Conservation (phyloP, 2,329 filamentous ascomycete genomes). For the Cadophora sp. region DNA sequence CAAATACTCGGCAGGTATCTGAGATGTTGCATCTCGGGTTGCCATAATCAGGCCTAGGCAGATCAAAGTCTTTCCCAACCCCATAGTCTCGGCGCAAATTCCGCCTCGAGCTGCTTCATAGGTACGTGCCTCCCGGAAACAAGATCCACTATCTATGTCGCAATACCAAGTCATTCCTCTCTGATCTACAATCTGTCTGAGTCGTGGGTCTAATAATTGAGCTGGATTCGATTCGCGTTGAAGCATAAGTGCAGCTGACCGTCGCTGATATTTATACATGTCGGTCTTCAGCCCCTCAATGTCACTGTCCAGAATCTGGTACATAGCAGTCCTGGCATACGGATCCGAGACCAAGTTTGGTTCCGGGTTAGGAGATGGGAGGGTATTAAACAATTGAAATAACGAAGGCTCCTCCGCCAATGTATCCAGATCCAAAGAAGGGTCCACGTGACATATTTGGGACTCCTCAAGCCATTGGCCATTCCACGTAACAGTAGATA, state of each 20-base stretch:
- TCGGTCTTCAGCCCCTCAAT: conserved; percentile 66
- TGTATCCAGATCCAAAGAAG: conserved; percentile 38
- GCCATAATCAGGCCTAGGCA: conserved; percentile 79
- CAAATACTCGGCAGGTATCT: conserved; percentile 67
- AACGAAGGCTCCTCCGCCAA: conserved; percentile 57
- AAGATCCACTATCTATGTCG: conserved; percentile 66
- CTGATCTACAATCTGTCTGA: conserved; percentile 66
- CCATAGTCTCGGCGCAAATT: conserved; percentile 83
- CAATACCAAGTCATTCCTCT: conserved; percentile 71
- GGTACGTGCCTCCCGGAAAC: conserved; percentile 69
- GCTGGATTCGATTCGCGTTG: conserved; percentile 75
- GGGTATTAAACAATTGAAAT: conserved; percentile 74
- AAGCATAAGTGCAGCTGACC: conserved; percentile 83
- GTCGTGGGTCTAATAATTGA: conserved; percentile 74
- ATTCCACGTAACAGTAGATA: conserved; percentile 61
- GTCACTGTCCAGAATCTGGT: conserved; percentile 58
- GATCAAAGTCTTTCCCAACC: conserved; percentile 86
- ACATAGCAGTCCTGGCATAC: conserved; percentile 59
- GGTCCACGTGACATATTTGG: conserved; percentile 48
- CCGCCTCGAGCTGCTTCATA: conserved; percentile 81
- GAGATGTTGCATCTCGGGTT: conserved; percentile 72
- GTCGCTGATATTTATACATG: conserved; percentile 80
- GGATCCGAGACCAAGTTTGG: conserved; percentile 55
- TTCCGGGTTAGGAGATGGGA: conserved; percentile 71
- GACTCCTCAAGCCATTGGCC: conserved; percentile 46